Base-by-base conservation (phyloP, 2,329 filamentous ascomycete species). In the Hymenoscyphus fraxineus region DNA sequence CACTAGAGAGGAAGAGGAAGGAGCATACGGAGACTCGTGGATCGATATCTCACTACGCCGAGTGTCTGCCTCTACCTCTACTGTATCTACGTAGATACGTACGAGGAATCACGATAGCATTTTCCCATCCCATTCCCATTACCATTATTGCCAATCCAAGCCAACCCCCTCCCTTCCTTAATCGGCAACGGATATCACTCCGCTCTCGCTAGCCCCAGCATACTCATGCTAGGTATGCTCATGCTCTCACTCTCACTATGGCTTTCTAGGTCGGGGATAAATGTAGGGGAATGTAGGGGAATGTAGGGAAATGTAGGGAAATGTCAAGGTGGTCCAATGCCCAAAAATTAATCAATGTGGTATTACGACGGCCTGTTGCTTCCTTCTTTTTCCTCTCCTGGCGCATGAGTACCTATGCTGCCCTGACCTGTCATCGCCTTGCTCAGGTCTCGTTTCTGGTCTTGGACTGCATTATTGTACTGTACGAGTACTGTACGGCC, bases 341-440 rank as follows among this genome's bases (percentile, higher is more conserved):
- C 44, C 22, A 22, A 51, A 12, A 51, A 22, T 51, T n/a, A 51
- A 51, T 51, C 22, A 51, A 51, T 51, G 44, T 51, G 44, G 44
- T 51, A 51, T 27, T 51, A 51, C 44, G 44, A 51, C 44, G 44
- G 19, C n/a, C 44, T 51, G 44, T n/a, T 51, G 44, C 44, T 51
- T 51, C 44, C 44, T 51, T 27, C 44, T 51, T 13, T 22, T 7
- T 51, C 44, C 19, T 51, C 44, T 22, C 22, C 44, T 22, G 44
- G 22, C n/a, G 44, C 44, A n/a, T n/a, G n/a, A n/a, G n/a, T n/a
- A n/a, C n/a, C n/a, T n/a, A 51, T 51, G n/a, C 44, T 51, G 44
- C 44, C 44, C 44, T 51, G 19, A 22, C 44, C 12, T 44, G 2
- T 44, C 40, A 44, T 44, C n/a, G 40, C 4, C 1, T 51, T 9